Evolutionary conservation across 2,329 filamentous ascomycete species (phyloP).

Genomic region (Colletotrichum cuscutae): DNA sequence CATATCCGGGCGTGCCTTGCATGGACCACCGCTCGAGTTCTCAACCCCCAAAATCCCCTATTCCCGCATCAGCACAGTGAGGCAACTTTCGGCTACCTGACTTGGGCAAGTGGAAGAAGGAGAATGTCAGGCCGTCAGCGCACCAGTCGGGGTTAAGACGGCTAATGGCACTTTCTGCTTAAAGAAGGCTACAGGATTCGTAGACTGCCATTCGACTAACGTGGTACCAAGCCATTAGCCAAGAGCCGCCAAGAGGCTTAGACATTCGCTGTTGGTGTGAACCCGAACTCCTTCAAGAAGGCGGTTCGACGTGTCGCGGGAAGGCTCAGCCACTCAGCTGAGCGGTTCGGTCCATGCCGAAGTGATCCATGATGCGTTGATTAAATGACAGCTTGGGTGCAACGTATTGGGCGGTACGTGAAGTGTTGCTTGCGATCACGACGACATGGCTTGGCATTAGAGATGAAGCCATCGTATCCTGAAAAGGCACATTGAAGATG

Average conservation of each 20-base stretch:
- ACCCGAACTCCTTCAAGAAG: background rate
- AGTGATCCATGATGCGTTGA: background rate
- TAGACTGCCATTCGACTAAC: background rate
- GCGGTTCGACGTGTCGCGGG: background rate
- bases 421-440: background rate
- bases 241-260: background rate
- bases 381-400: background rate
- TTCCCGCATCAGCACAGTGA: background rate
- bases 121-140: background rate
- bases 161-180: background rate
- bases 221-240: background rate
- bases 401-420: background rate
- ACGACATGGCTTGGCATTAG: background rate
- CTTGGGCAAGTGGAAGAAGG: background rate
- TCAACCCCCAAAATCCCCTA: background rate
- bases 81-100: background rate
- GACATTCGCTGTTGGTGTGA: background rate
- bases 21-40: background rate
- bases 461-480: background rate
- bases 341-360: conserved; percentile 14
- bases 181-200: too few relatives aligned
- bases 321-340: background rate
- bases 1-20: conserved; percentile 2
- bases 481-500: background rate
- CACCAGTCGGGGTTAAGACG: background rate